Evolutionary conservation across 352 stramenopile genomes (phyloP), one percentile per base, ranked within the genome.

Genomic region (Aphanomyces stellatus): DNA sequence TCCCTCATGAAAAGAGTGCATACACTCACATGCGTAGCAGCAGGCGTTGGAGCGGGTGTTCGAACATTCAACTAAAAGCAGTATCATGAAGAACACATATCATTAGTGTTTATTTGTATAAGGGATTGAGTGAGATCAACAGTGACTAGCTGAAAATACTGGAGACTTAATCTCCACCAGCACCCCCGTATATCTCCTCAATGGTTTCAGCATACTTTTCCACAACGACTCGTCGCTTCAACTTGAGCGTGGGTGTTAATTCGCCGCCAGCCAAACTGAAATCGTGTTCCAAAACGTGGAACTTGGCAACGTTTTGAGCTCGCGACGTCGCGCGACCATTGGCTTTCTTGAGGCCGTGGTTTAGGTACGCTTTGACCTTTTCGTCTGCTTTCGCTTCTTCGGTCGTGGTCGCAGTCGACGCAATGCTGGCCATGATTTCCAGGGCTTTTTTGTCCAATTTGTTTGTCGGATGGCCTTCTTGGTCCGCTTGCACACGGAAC

Each of bases 221-320:
- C 31, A 88, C 62, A 57, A 97, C 91, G 41, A 97, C 51, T 71
- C 88, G 88, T 62, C 95, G 90, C 86, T 98, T 98, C 42, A 98
- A 77, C 78, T 99, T 99, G 66, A 98, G 80, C 69, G 96, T 98
- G 35, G 96, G 92, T 53, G 95, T 98, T n/a, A 99, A 78, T 71
- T 98, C 94, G 63, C 91, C 88, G 48, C 79, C 88, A 49, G 72
- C 69, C 41, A 97, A 89, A 37, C 83, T 94, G 67, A 98, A 98
- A 76, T 98, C 91, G 56, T 76, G 80, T 59, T 91, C 78, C 22
- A 97, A 72, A 43, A 97, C 76, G 57, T 78, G 69, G 72, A 83
- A 97, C 78, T 97, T 97, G 71, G 72, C 81, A 13, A 97, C 71
- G 69, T 82, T 88, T 71, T 93, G 83, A 51, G 87, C 85, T 59